A percentile compares a stretch with the other conserved stretches of the same genome.
Evolutionary conservation across 805 yeast species (phyloP).

Genomic region (Hanseniaspora clermontiae): DNA sequence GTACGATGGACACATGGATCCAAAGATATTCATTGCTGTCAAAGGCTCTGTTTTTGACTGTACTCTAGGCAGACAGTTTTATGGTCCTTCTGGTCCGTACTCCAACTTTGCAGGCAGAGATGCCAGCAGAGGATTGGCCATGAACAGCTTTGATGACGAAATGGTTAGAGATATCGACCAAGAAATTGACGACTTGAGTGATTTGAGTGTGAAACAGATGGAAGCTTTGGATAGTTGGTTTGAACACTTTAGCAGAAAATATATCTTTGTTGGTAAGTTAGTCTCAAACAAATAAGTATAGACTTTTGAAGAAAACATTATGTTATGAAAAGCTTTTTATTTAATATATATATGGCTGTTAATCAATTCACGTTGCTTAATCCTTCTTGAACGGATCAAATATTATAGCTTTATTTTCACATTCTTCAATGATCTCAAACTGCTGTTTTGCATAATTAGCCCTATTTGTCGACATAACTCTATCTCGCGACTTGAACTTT

Average conservation of each 20-base stretch:
- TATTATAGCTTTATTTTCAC: neutral
- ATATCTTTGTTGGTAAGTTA: slow-evolving; percentile 65
- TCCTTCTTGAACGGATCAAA: slow-evolving; percentile 17
- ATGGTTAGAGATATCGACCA: slow-evolving; percentile 55
- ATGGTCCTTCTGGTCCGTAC: slow-evolving; percentile 94
- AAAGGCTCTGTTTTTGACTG: slow-evolving; percentile 79
- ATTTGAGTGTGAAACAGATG: slow-evolving; percentile 45
- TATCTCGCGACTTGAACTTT: neutral
- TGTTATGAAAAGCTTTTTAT: too few relatives aligned
- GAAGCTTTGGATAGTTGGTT: slow-evolving; percentile 77
- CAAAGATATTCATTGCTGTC: slow-evolving; percentile 74
- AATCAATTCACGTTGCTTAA: too few relatives aligned
- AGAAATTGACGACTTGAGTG: slow-evolving; percentile 63
- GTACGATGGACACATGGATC: slow-evolving; percentile 70
- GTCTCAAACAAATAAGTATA: slow-evolving; percentile 29
- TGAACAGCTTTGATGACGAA: slow-evolving; percentile 66
- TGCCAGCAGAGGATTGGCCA: slow-evolving; percentile 84
- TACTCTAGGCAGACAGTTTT: slow-evolving; percentile 62
- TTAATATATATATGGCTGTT: too few relatives aligned
- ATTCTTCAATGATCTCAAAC: neutral
- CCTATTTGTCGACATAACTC: too few relatives aligned
- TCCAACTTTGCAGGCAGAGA: slow-evolving; percentile 91
- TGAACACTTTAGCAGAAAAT: slow-evolving; percentile 66
- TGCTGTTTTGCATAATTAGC: neutral
- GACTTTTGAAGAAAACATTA: neutral